Conservation (phyloP, 176 grass and related monocot species). For the Triticum monococcum region DNA sequence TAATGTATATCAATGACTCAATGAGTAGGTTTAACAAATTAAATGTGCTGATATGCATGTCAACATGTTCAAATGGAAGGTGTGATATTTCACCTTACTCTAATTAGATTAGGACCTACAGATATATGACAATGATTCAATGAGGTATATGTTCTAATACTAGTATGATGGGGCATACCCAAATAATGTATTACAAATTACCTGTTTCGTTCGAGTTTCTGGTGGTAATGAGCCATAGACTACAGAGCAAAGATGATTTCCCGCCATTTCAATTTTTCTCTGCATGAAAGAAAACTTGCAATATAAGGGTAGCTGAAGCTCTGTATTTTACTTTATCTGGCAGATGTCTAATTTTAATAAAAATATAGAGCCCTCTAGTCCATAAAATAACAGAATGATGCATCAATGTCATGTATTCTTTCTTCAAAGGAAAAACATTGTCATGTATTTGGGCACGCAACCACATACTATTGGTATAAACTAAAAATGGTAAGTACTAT, state of each 20-base stretch:
- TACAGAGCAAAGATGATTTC: conserved; percentile 94
- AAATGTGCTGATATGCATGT: conserved; percentile 18
- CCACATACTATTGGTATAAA: background rate
- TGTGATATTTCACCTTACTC: conserved; percentile 4
- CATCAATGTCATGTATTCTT: background rate
- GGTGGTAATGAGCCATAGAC: conserved; percentile 98
- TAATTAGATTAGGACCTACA: background rate
- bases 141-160: background rate
- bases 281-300: conserved; percentile 35
- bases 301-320: conserved; percentile 23
- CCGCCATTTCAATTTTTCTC: conserved; percentile 81
- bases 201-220: conserved; percentile 97
- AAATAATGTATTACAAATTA: conserved; percentile 28
- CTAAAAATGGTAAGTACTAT: background rate
- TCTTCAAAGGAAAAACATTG: background rate
- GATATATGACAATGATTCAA: conserved; percentile 19
- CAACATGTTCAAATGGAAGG: conserved; percentile 13
- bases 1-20: too few species aligned
- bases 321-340: conserved; percentile 13
- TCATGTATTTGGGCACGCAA: background rate
- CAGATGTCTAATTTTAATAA: background rate
- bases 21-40: background rate
- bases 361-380: background rate
- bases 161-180: background rate
- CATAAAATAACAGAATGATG: background rate